Percentiles rank a stretch among this genome's conserved stretches.
phyloP scores from a whole-genome alignment of 2,329 filamentous ascomycete species.

The Escovopsis sp. region DNA sequence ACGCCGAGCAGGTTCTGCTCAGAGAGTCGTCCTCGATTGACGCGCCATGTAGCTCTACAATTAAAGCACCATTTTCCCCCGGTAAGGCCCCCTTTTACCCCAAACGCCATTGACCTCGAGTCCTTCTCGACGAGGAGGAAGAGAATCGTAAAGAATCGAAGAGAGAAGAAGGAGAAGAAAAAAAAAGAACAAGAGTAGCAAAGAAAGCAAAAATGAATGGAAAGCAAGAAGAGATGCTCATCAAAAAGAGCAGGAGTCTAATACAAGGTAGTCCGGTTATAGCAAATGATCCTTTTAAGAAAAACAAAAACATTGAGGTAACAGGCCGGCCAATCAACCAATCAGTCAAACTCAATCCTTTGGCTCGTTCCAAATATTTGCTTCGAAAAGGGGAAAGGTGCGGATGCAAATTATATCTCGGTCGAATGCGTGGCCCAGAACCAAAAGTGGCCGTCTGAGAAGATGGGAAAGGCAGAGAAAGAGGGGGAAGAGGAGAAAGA shows the following conservation, averaged over 20 bases:
- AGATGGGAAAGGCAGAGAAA: no score
- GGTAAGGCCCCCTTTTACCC: slow-evolving; percentile 3
- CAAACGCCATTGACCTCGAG: slow-evolving; percentile 2
- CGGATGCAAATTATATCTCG: neutral
- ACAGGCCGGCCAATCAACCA: slow-evolving; percentile 8
- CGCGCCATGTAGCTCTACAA: neutral
- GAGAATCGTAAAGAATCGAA: no score
- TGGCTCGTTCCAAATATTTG: slow-evolving; percentile 1
- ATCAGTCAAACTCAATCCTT: slow-evolving; percentile 8
- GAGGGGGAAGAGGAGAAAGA: no score
- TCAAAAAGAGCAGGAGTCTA: slow-evolving; percentile 5
- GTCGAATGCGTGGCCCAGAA: no score
- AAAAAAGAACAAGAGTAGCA: neutral
- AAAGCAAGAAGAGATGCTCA: slow-evolving; percentile 7
- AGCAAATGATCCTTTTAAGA: slow-evolving; percentile 10
- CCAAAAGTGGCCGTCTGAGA: no score
- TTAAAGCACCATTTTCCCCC: slow-evolving; percentile 4
- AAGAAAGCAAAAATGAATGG: neutral
- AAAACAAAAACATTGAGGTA: no score
- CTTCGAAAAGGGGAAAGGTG: slow-evolving; percentile 2
- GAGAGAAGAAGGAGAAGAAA: no score
- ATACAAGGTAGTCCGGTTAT: slow-evolving; percentile 9
- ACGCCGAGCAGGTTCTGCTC: neutral
- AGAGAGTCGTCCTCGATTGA: neutral
- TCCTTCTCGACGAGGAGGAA: no score